These are phyloP conservation scores for Flaveria bidentis DNA, from an alignment of 129 eudicot species.

Conservation along the genomic window DNA sequence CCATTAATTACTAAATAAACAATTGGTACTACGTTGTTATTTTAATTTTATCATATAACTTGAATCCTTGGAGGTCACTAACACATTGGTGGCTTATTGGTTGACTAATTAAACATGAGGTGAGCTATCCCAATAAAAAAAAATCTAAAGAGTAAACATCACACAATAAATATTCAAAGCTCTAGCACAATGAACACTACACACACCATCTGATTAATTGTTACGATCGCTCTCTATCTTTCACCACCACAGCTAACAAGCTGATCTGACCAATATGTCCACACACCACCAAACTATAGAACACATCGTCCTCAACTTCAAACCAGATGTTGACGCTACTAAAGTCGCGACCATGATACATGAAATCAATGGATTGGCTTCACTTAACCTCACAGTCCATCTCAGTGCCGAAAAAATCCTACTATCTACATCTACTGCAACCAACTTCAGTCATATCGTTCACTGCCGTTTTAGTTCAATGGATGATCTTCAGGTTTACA, in stretches of 20 bases:
- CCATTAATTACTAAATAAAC: too few relatives aligned
- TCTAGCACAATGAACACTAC: background rate
- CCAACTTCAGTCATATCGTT: slow-evolving; percentile 67
- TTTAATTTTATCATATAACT: too few relatives aligned
- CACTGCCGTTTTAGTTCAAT: slow-evolving; percentile 57
- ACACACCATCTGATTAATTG: background rate
- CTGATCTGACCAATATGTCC: slow-evolving; percentile 37
- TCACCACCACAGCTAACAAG: background rate
- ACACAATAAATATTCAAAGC: background rate
- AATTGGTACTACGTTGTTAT: too few relatives aligned
- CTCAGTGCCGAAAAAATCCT: slow-evolving; percentile 49
- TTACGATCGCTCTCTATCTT: too few relatives aligned
- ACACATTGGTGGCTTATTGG: too few relatives aligned
- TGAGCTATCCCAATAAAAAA: background rate
- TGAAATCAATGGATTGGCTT: slow-evolving; percentile 43
- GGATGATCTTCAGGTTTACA: slow-evolving; percentile 41
- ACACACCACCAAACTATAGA: slow-evolving; percentile 44
- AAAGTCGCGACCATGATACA: slow-evolving; percentile 49
- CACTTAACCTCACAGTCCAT: slow-evolving; percentile 49
- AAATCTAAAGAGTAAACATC: background rate
- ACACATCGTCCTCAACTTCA: slow-evolving; percentile 67
- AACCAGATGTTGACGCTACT: slow-evolving; percentile 43
- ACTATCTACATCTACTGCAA: slow-evolving; percentile 39
- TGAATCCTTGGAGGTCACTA: too few relatives aligned
- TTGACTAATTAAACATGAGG: background rate